Evolutionary conservation across 2,329 filamentous ascomycete genomes (phyloP).

Genomic region (Apiospora aurea): DNA sequence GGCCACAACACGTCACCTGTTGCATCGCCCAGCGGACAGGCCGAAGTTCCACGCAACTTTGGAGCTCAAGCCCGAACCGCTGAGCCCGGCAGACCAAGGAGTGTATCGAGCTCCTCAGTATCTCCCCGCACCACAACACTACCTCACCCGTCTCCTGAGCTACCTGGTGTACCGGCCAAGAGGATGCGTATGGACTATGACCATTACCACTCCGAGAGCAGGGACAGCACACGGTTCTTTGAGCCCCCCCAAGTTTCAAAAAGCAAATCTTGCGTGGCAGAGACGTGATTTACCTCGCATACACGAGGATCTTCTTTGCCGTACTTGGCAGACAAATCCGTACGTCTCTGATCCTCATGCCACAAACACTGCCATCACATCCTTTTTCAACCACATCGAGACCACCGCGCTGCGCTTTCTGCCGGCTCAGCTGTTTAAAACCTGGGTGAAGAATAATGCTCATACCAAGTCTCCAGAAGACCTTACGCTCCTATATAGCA

Average conservation of each 20-base stretch:
- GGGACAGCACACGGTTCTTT: slow-evolving; percentile 39
- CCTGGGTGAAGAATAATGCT: slow-evolving; percentile 44
- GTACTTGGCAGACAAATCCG: slow-evolving; percentile 59
- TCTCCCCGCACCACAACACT: slow-evolving; percentile 52
- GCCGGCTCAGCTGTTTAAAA: slow-evolving; percentile 48
- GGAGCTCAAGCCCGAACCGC: slow-evolving; percentile 40
- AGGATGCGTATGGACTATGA: slow-evolving; percentile 57
- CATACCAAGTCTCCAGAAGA: slow-evolving; percentile 50
- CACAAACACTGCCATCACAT: slow-evolving; percentile 47
- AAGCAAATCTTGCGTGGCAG: slow-evolving; percentile 45
- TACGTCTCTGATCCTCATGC: slow-evolving; percentile 53
- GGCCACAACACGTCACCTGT: slow-evolving; percentile 65
- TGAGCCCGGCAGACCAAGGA: slow-evolving; percentile 50
- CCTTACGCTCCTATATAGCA: slow-evolving; percentile 55
- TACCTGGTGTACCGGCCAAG: slow-evolving; percentile 51
- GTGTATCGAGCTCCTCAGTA: slow-evolving; percentile 54
- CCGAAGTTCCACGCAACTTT: slow-evolving; percentile 50
- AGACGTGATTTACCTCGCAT: slow-evolving; percentile 55
- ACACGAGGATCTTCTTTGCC: slow-evolving; percentile 55
- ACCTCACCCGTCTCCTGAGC: slow-evolving; percentile 40
- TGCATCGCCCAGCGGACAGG: slow-evolving; percentile 56
- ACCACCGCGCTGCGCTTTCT: slow-evolving; percentile 51
- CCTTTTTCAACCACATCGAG: slow-evolving; percentile 52
- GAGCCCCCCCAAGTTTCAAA: slow-evolving; percentile 46
- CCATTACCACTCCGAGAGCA: slow-evolving; percentile 47